A percentile compares a stretch with the other conserved stretches of the same genome.
These are phyloP conservation scores for Brettanomyces custersianus DNA, from an alignment of 805 yeast species.

Conservation along the genomic window DNA sequence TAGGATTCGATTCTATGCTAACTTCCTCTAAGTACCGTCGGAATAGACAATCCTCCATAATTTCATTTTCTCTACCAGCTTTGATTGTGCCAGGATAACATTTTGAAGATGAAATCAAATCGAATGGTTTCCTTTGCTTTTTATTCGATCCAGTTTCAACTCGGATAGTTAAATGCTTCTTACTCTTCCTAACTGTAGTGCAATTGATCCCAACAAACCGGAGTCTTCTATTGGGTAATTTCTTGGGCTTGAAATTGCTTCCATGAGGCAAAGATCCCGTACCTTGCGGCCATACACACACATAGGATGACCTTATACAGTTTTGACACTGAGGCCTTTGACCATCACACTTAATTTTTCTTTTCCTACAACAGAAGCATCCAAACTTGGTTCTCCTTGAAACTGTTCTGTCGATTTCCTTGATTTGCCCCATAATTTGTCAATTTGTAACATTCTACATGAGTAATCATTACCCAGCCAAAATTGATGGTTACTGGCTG, in stretches of 20 bases:
- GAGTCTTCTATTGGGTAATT: constrained; percentile 5
- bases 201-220: constrained; percentile 7
- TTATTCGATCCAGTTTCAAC: neutral
- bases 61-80: constrained; percentile 4
- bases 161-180: too few relatives aligned
- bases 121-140: neutral
- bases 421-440: too few relatives aligned
- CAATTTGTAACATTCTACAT: too few relatives aligned
- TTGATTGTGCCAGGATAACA: neutral
- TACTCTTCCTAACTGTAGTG: neutral
- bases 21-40: constrained; percentile 13
- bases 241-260: constrained; percentile 10
- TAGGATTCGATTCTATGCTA: constrained; percentile 3
- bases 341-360: constrained; percentile 18
- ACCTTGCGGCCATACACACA: constrained; percentile 15
- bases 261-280: constrained; percentile 11
- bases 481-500: too few relatives aligned
- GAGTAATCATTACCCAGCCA: too few relatives aligned
- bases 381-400: constrained; percentile 5
- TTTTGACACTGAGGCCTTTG: constrained; percentile 11
- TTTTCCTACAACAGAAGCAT: constrained; percentile 11
- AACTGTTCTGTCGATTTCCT: neutral
- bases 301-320: constrained; percentile 6
- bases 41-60: constrained; percentile 16
- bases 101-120: neutral